phyloP scores from a whole-genome alignment of 192 early-diverging fungal species.

The Obelidium mucronatum region DNA sequence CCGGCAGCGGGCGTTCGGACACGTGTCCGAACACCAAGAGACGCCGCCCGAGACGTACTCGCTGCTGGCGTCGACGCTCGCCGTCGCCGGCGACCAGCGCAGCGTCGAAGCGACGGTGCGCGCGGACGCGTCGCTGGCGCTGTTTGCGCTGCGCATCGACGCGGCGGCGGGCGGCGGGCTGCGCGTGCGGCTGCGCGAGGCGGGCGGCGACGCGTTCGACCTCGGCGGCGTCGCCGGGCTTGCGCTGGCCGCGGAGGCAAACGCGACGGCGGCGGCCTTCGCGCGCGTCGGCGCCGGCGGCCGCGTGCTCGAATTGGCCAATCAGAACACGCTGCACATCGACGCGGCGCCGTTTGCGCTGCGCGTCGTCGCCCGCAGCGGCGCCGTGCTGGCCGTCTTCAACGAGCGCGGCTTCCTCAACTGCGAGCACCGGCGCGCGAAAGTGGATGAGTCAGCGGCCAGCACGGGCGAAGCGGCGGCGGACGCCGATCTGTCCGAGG shows the following conservation, averaged over 20 bases:
- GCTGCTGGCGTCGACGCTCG: constrained; percentile 65
- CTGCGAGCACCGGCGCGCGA: constrained; percentile 79
- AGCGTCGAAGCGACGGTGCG: constrained; percentile 63
- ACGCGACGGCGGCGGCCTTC: background rate
- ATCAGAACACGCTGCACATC: constrained; percentile 58
- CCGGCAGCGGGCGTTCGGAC: constrained; percentile 87
- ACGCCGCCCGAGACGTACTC: constrained; percentile 55
- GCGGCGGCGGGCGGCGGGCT: too few species aligned
- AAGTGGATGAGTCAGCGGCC: constrained; percentile 38
- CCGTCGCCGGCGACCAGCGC: constrained; percentile 53
- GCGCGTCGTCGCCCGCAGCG: constrained; percentile 62
- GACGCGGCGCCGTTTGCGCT: constrained; percentile 65
- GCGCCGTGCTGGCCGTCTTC: constrained; percentile 68
- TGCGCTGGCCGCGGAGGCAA: too few species aligned
- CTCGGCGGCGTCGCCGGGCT: constrained; percentile 65
- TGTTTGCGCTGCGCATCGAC: constrained; percentile 68
- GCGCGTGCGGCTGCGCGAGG: too few species aligned
- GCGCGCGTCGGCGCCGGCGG: too few species aligned
- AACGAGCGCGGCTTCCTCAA: constrained; percentile 86
- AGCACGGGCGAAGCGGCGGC: background rate
- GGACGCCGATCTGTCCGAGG: constrained; percentile 42
- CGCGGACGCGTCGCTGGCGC: constrained; percentile 60
- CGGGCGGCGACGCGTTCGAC: too few species aligned
- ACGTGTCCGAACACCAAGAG: constrained; percentile 63
- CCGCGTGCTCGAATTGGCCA: constrained; percentile 48